Evolutionary conservation across 495 filamentous ascomycete species (phyloP), one percentile per base, ranked within the genome.

Genomic region (Hypoxylon trugodes): DNA sequence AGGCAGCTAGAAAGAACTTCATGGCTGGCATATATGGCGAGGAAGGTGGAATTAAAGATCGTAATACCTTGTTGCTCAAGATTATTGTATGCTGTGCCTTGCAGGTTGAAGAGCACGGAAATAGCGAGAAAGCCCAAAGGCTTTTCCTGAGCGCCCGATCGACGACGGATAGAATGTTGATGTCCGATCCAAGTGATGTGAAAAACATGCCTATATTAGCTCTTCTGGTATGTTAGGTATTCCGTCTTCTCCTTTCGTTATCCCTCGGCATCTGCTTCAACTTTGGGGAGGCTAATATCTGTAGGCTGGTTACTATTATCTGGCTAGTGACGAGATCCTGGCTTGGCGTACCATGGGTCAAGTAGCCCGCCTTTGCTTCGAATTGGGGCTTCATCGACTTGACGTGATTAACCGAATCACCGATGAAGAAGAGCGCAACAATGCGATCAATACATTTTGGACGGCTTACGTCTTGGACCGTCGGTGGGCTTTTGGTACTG

Each of bases 331-430:
- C 64, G 92, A 96, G 73, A 81, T 87, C 2, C 83, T 91, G 60
- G 88, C 89, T 5, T 96, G 92, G 84, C 83, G 92, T 0, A 77
- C 91, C 13, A 90, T 92, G 60, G 92, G 92, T 8, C 78, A 92
- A 43, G 86, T 89, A 7, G 83, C 86, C 5, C 84, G 91, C 0
- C 84, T 92, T 73, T 93, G 90, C 57, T 77, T 95, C 3, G 90
- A 95, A 72, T 76, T 94, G 43, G 92, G 92, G 4, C 77, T 96
- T 16, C 91, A 96, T 72, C 82, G 90, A 16, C 81, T 86, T 41
- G 89, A 92, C 56, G 89, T 87, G 6, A 75, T 94, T 58, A 74
- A 84, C n/a, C 89, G 83, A 48, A 84, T 87, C 15, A 80, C 83
- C 56, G 80, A 86, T 6, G 81, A 85, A 45, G 83, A 89, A 41